Evolutionary conservation across 176 grass and related monocot genomes (phyloP), one percentile per base, ranked within the genome.

Genomic region (Otatea glauca): DNA sequence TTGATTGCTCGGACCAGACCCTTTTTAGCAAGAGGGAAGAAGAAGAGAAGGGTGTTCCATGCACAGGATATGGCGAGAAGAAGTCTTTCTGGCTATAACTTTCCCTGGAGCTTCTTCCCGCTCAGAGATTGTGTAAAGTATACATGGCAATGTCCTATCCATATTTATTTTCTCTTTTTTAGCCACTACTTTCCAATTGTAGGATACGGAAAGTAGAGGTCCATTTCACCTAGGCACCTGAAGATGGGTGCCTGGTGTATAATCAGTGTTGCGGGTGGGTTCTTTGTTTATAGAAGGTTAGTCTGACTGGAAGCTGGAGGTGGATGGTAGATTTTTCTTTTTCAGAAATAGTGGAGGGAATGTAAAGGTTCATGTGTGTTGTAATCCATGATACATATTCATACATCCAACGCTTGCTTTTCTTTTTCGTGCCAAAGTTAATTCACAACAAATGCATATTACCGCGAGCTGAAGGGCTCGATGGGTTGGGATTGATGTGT

Each of bases 1-100:
- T 99, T 38, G 97, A 99, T 87, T 99, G 97, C 90, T 91, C 93
- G 0, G 97, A 99, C 72, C 97, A 94, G 90, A 99, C 97, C 62
- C 92, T 99, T 58, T 99, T 99, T 88, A 99, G 97, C 88, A 99
- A 94, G 70, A 91, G 91, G 85, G 90, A 90, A 67, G 90, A 94
- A 87, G 93, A 92, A 45, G 93, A 89, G 49, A 92, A 89, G 85
- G 93, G 92, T 39, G 89, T 88, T n/a, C 90, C 94, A 21, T 99
- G 97, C 86, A 99, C 97, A 41, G 97, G 97, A 77, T 99, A 94
- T 39, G 97, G 93, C 11, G 97, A 96, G 60, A 92, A 83, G 84
- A 95, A 85, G 64, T 92, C 92, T 24, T 94, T 92, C 91, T 99
- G 97, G 97, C 66, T 99, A 70, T 88, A 86, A 35, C 86, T 69